Conservation (phyloP, 331 rosid species). For the Cydonia oblonga region DNA sequence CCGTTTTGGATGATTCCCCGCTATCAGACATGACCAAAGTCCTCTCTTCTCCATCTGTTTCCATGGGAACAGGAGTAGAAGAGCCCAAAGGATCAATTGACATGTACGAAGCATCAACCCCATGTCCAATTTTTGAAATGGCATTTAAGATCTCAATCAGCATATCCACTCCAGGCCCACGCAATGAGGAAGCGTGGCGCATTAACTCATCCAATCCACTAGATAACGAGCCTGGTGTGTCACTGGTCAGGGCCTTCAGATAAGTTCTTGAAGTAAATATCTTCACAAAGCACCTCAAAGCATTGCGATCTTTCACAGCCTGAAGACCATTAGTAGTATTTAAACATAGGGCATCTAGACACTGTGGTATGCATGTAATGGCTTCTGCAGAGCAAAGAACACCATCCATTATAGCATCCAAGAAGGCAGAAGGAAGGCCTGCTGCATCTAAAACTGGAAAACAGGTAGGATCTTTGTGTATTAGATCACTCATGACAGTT, state of each 20-base stretch:
- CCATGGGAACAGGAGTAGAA: constrained; percentile 84
- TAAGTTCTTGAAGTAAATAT: constrained; percentile 81
- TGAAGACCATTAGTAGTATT: constrained; percentile 79
- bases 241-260: constrained; percentile 72
- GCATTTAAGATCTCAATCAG: constrained; percentile 70
- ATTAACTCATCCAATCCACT: constrained; percentile 89
- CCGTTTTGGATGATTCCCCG: constrained; percentile 48
- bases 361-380: constrained; percentile 89
- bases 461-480: constrained; percentile 97
- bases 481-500: constrained; percentile 90
- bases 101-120: constrained; percentile 32
- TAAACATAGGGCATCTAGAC: constrained; percentile 87
- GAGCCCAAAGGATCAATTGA: constrained; percentile 45
- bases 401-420: constrained; percentile 91
- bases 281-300: constrained; percentile 87
- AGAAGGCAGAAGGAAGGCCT: constrained; percentile 88
- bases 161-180: constrained; percentile 95
- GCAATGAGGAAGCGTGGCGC: constrained; percentile 90
- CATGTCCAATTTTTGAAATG: constrained; percentile 69
- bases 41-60: constrained; percentile 71
- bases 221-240: constrained; percentile 75
- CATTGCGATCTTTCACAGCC: constrained; percentile 76
- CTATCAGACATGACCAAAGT: constrained; percentile 36
- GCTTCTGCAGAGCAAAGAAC: constrained; percentile 91
- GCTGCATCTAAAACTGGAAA: constrained; percentile 76